Base-by-base conservation (phyloP, 2,329 filamentous ascomycete genomes). In the Diaporthe sp. region DNA sequence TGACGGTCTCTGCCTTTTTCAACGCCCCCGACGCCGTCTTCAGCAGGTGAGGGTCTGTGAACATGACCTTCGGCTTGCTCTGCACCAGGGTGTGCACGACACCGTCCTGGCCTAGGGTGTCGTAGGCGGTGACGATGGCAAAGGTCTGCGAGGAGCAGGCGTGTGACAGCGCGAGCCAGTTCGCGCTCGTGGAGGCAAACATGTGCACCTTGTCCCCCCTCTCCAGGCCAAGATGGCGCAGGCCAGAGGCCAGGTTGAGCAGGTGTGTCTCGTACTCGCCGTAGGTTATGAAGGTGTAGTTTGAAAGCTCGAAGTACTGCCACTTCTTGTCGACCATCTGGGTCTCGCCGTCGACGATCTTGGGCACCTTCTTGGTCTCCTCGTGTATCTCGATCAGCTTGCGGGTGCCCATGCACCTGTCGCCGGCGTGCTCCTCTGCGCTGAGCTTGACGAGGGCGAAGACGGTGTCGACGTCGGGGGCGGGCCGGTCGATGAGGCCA, bases 111-210 rank as follows among this genome's bases (percentile, higher is more conserved):
- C 96, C 96, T 60, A 98, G 92, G 42, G 95, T 98, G 84, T 98
- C 96, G 85, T 98, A 98, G 70, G 96, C 95, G 61, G 96, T 98
- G 70, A 98, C 96, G 79, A 98, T 96, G 76, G 94, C 92, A 83
- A 98, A 92, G 60, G 94, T 96, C 85, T 98, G 96, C 22, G 95
- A 96, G 28, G 92, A 86, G 91, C 93, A 87, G 60, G 86, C 90
- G 83, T 97, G 95, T 63, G 96, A 94, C 80, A 94, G 91, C 73
- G 93, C 91, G 78, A 98, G 89, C 96, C 96, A 98, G 85, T 95
- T 91, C 71, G 92, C 90, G 83, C 94, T 95, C 76, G 95, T 98
- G n/a, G 93, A 91, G 65, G 93, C 95, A 82, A 95, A 98, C 74
- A 98, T 88, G 83, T 98, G 95, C 79, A 98, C 83, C 80, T 90